Percentiles rank a stretch among this genome's conserved stretches.
phyloP scores from a whole-genome alignment of 2,329 filamentous ascomycete genomes.

The Dothideomycetidae sp. region DNA sequence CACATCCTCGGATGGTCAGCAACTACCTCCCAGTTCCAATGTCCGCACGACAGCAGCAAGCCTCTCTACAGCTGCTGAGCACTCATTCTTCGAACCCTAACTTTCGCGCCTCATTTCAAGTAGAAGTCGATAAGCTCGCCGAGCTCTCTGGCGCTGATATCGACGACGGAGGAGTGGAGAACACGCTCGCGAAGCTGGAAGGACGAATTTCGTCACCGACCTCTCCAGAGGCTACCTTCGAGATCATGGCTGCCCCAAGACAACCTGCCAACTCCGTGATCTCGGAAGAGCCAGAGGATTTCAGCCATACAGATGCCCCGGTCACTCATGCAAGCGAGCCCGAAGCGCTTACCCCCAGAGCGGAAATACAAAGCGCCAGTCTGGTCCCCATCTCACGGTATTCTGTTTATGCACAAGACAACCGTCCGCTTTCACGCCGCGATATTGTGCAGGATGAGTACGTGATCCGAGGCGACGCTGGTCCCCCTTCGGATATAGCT shows the following conservation, averaged over 20 bases:
- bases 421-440: no score
- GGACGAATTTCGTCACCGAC: slow-evolving; percentile 39
- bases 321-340: no score
- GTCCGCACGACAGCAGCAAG: slow-evolving; percentile 1
- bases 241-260: background rate
- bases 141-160: slow-evolving; percentile 75
- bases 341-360: no score
- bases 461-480: slow-evolving; percentile 2
- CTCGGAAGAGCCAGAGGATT: slow-evolving; percentile 2
- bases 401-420: no score
- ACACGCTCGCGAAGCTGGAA: slow-evolving; percentile 83
- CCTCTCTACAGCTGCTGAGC: slow-evolving; percentile 23
- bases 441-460: slow-evolving; percentile 2
- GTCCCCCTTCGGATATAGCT: background rate
- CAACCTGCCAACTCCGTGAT: slow-evolving; percentile 1
- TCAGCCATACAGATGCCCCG: slow-evolving; percentile 12
- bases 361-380: no score
- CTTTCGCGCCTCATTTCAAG: slow-evolving; percentile 62
- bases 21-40: slow-evolving; percentile 5
- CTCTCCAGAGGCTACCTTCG: background rate
- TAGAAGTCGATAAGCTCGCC: slow-evolving; percentile 72
- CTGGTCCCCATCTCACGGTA: no score
- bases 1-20: slow-evolving; percentile 6
- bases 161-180: slow-evolving; percentile 69
- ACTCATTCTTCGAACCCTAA: slow-evolving; percentile 43